Evolutionary conservation across 2,329 filamentous ascomycete genomes (phyloP).

Genomic region (Aspergillus persii): DNA sequence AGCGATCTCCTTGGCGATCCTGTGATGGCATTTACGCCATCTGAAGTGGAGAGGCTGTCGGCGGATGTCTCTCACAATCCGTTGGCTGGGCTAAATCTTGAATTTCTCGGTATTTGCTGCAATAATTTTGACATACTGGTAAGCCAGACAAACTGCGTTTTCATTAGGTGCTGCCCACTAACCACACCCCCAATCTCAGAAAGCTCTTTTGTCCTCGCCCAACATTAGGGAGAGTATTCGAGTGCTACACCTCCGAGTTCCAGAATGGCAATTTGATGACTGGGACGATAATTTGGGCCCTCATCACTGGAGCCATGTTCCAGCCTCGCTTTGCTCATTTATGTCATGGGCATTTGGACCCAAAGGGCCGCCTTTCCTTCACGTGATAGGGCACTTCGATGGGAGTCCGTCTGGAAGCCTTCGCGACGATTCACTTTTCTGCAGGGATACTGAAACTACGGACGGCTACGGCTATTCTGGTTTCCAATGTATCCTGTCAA

Average conservation of each 20-base stretch:
- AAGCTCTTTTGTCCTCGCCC: not conserved
- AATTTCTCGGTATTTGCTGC: not conserved
- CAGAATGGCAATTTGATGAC: not conserved
- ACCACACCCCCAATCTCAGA: not conserved
- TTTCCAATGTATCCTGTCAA: not conserved
- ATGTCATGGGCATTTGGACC: not conserved
- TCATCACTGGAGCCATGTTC: not conserved
- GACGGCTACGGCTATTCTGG: not conserved
- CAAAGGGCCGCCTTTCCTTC: not conserved
- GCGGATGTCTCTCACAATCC: not conserved
- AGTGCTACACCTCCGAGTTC: not conserved
- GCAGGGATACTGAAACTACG: not conserved
- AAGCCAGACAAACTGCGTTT: not conserved
- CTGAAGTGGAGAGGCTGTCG: not conserved
- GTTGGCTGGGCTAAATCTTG: not conserved
- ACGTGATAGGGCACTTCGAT: not conserved
- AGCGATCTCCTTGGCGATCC: not conserved
- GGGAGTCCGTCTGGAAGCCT: not conserved
- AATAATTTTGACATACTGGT: not conserved
- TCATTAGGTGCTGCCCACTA: not conserved
- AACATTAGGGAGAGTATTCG: not conserved
- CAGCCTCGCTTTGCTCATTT: not conserved
- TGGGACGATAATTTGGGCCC: not conserved
- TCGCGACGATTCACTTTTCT: not conserved
- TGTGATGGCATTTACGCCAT: not conserved